Evolutionary conservation across 129 eudicot genomes (phyloP).

Genomic region (Flaveria linearis): DNA sequence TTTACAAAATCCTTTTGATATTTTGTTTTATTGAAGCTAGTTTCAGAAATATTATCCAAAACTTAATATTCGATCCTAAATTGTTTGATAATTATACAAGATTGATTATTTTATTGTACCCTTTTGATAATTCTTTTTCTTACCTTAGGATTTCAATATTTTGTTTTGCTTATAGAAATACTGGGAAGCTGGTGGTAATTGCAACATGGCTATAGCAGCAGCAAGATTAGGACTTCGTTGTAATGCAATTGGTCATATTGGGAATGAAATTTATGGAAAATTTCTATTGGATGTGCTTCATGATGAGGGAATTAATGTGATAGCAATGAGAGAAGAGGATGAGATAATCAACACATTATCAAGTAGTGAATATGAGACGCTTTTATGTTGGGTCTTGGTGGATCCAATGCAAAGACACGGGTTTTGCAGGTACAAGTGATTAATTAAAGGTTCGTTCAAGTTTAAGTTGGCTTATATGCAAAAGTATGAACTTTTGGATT

Average conservation of each 20-base stretch:
- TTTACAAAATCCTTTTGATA: not conserved
- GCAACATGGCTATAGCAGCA: constrained; percentile 98
- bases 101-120: not conserved
- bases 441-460: constrained; percentile 41
- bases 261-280: constrained; percentile 78
- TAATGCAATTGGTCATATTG: constrained; percentile 76
- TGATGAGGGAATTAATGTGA: constrained; percentile 69
- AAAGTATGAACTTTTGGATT: constrained; percentile 9
- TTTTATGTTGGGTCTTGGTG: constrained; percentile 94
- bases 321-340: constrained; percentile 60
- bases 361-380: constrained; percentile 61
- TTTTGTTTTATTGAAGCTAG: constrained; percentile 1
- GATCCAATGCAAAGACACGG: constrained; percentile 94
- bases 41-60: not conserved
- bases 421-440: constrained; percentile 81
- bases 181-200: constrained; percentile 99
- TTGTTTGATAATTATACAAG: not conserved
- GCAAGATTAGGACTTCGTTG: constrained; percentile 88
- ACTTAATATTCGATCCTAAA: not conserved
- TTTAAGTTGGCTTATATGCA: constrained; percentile 17
- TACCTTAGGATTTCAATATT: not conserved
- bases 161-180: constrained; percentile 51
- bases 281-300: constrained; percentile 79
- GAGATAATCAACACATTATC: constrained; percentile 31
- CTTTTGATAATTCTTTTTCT: not conserved